Evolutionary conservation across 495 filamentous ascomycete genomes (phyloP), one percentile per base, ranked within the genome.

Genomic region (Talaromyces thailandensis): DNA sequence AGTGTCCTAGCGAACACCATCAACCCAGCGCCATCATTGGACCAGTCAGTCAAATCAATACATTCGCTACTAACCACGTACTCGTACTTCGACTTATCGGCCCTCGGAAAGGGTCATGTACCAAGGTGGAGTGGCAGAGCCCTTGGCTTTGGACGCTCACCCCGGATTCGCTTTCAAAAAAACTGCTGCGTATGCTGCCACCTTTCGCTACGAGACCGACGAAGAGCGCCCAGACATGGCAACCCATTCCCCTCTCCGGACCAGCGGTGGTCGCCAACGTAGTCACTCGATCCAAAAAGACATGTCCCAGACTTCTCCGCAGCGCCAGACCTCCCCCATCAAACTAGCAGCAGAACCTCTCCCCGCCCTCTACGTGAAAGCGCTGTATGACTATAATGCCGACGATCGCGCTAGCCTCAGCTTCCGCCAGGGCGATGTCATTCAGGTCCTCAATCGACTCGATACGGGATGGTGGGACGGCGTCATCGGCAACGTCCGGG

Each of bases 381-480:
- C 94, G 18, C 84, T 97, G 62, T 98, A 98, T 79, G 91, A 97
- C 75, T 98, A 98, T 74, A 89, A 95, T 69, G 91, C 95, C 63
- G 93, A 98, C 73, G 94, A 98, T 76, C 86, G 89, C 66, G 97
- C 94, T 43, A 97, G 93, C 76, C 78, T 98, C 67, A 97, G 93
- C 76, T 98, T 98, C 72, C 90, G 86, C 63, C 87, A 93, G 68
- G 95, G 95, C 64, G 94, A 98, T 70, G 86, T 96, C 62, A 98
- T 98, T 63, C 92, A 97, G 76, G 94, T 98, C 67, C 88, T 98
- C 63, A 98, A 96, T 62, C 93, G 96, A 73, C 80, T 98, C 48
- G 95, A 97, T 68, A 98, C 92, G 64, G 94, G 94, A 8, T 98
- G 94, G 94, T 98, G 94, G 94, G 94, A 98, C 76, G 94, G 94